Percentiles rank a stretch among this genome's conserved stretches.
These are phyloP conservation scores for Globisporangium abappressorium DNA, from an alignment of 352 stramenopile species.

Conservation along the genomic window DNA sequence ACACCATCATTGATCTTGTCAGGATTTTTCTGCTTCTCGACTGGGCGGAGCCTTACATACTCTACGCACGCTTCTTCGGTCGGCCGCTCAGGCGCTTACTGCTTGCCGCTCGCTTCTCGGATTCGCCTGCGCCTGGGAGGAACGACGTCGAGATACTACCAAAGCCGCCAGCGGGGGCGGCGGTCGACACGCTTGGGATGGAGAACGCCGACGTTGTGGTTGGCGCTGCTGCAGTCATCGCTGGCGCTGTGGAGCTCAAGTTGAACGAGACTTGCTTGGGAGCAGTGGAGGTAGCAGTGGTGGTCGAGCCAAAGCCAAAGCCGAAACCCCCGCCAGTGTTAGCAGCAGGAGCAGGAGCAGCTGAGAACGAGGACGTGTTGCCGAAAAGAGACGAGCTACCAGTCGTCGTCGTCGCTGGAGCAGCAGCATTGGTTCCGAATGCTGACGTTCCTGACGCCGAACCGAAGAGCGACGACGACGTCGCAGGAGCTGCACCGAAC, in stretches of 20 bases:
- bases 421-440: slow-evolving; percentile 29
- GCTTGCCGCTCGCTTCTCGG: slow-evolving; percentile 16
- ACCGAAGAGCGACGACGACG: slow-evolving; percentile 9
- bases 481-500: slow-evolving; percentile 2
- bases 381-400: slow-evolving; percentile 21
- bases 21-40: neutral
- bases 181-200: slow-evolving; percentile 19
- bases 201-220: slow-evolving; percentile 28
- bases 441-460: slow-evolving; percentile 19
- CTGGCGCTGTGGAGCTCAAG: slow-evolving; percentile 27
- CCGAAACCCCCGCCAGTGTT: slow-evolving; percentile 14
- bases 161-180: slow-evolving; percentile 35
- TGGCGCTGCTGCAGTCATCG: slow-evolving; percentile 22
- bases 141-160: slow-evolving; percentile 45
- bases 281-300: slow-evolving; percentile 18
- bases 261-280: slow-evolving; percentile 70
- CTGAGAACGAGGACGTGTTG: slow-evolving; percentile 1
- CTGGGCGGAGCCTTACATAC: slow-evolving; percentile 19
- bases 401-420: slow-evolving; percentile 8
- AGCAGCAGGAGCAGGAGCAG: slow-evolving; percentile 1
- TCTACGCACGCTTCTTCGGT: slow-evolving; percentile 22
- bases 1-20: neutral
- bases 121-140: slow-evolving; percentile 19
- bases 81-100: slow-evolving; percentile 18
- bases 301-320: slow-evolving; percentile 36